Conservation (phyloP, 129 eudicot genomes). For the Pittosporum tobira region DNA sequence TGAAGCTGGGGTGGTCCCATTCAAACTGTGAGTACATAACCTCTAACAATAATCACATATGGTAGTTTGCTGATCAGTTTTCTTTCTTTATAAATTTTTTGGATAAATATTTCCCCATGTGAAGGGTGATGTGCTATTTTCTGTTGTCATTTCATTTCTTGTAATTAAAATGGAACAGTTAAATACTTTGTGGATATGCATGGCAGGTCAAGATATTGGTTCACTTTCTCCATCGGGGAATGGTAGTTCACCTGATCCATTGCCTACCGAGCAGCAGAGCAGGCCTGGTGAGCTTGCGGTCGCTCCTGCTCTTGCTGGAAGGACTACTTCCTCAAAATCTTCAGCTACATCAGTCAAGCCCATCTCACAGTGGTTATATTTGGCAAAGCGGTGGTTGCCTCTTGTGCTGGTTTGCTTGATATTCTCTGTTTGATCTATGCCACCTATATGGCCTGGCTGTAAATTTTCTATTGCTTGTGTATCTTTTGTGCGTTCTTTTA, state of each 20-base stretch:
- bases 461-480: not conserved
- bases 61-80: too few relatives aligned
- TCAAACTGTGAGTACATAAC: constrained; percentile 75
- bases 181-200: not conserved
- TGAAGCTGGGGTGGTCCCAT: constrained; percentile 83
- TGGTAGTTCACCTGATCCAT: constrained; percentile 49
- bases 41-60: constrained; percentile 2
- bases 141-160: too few relatives aligned
- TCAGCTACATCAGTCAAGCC: constrained; percentile 22
- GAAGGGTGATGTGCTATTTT: not conserved
- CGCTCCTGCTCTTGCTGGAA: constrained; percentile 76
- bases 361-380: constrained; percentile 9
- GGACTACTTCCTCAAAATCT: constrained; percentile 55
- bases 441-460: not conserved
- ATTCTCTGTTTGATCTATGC: not conserved
- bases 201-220: constrained; percentile 51
- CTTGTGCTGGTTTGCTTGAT: constrained; percentile 12
- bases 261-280: constrained; percentile 77
- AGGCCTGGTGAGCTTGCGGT: constrained; percentile 43
- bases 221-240: constrained; percentile 30
- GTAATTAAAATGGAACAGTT: not conserved
- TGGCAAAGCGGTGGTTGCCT: constrained; percentile 24
- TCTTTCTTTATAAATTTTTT: too few relatives aligned
- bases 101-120: not conserved
- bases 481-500: not conserved